A percentile compares a stretch with the other conserved stretches of the same genome.
Evolutionary conservation across 352 stramenopile species (phyloP).

Genomic region (Phytophthora kernoviae): DNA sequence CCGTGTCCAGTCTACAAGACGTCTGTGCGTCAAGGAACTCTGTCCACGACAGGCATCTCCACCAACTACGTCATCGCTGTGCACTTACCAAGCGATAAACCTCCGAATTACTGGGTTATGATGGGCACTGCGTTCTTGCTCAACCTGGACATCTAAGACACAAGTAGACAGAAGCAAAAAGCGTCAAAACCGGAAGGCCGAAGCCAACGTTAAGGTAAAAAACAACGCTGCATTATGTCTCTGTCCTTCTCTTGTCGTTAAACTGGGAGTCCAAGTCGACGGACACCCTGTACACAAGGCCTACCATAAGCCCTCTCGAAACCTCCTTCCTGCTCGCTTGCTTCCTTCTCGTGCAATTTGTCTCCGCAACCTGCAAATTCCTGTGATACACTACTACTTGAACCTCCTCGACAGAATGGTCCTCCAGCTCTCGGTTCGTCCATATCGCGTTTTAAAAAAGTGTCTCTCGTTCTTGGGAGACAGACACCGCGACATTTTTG

Average conservation of each 20-base stretch:
- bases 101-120: conserved; percentile 92
- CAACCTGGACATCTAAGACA: conserved; percentile 83
- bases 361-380: conserved; percentile 20
- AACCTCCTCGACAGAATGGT: conserved; percentile 21
- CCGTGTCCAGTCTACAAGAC: conserved; percentile 96
- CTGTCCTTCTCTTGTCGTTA: conserved; percentile 26
- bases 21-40: conserved; percentile 88
- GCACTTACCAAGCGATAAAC: conserved; percentile 83
- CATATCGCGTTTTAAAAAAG: conserved; percentile 1
- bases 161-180: conserved; percentile 10
- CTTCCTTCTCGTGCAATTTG: conserved; percentile 10
- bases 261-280: conserved; percentile 30
- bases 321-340: neutral
- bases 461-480: conserved; percentile 6
- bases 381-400: conserved; percentile 46
- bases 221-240: conserved; percentile 43
- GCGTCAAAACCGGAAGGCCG: conserved; percentile 16
- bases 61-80: conserved; percentile 95
- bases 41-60: conserved; percentile 93
- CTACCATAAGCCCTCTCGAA: neutral
- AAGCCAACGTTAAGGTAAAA: conserved; percentile 30
- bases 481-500: neutral
- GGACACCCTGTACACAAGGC: conserved; percentile 35
- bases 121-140: conserved; percentile 92
- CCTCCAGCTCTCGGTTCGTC: neutral